Conservation (phyloP, 441 rosid species). For the Euphorbia schlechtendalii region DNA sequence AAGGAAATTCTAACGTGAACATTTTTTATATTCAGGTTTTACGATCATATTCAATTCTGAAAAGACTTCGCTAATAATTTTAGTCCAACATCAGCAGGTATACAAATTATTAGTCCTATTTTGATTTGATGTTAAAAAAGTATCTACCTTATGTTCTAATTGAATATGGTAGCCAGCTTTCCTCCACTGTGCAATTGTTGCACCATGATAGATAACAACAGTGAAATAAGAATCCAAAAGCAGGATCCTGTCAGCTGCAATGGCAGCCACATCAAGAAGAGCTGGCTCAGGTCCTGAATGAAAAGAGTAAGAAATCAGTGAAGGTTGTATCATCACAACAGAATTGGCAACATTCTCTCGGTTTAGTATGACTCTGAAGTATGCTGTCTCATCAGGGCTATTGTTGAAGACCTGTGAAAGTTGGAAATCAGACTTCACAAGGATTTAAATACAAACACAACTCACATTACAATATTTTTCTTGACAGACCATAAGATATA, state of each 20-base stretch:
- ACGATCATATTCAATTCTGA: background rate
- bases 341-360: conserved; percentile 86
- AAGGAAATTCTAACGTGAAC: background rate
- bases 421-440: conserved; percentile 18
- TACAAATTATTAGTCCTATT: background rate
- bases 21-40: background rate
- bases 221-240: conserved; percentile 84
- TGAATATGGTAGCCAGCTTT: conserved; percentile 86
- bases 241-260: conserved; percentile 81
- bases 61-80: background rate
- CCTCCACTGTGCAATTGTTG: conserved; percentile 92
- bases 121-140: background rate
- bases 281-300: conserved; percentile 81
- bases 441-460: conserved; percentile 8
- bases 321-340: conserved; percentile 93
- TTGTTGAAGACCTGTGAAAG: conserved; percentile 77
- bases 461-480: background rate
- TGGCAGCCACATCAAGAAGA: conserved; percentile 81
- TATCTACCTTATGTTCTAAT: conserved; percentile 82
- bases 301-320: conserved; percentile 83
- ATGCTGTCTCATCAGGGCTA: conserved; percentile 97
- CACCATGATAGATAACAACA: conserved; percentile 84
- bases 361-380: conserved; percentile 79
- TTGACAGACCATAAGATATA: conserved; percentile 17
- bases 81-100: background rate